These are phyloP conservation scores for Mycosarcoma maydis DNA, from an alignment of 1,284 basidiomycete species.

Conservation along the genomic window DNA sequence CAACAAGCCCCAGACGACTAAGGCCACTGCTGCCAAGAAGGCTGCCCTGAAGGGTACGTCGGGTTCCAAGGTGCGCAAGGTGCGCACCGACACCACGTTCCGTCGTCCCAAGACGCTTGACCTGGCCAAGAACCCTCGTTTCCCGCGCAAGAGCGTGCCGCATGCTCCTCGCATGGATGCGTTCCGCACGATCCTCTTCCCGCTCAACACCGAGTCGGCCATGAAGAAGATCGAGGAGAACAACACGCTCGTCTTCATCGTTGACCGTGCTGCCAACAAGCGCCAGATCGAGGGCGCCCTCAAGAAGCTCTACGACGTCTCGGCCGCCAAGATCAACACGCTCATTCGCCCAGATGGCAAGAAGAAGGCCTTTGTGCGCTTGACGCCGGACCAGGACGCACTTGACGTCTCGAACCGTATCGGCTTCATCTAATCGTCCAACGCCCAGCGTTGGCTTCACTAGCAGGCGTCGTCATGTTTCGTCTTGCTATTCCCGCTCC, in stretches of 20 bases:
- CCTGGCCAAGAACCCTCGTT: conserved; percentile 84
- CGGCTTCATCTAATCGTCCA: conserved; percentile 66
- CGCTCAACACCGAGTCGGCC: conserved; percentile 73
- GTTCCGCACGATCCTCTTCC: conserved; percentile 88
- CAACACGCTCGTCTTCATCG: conserved; percentile 98
- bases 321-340: conserved; percentile 96
- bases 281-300: conserved; percentile 94
- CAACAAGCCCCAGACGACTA: conserved; percentile 66
- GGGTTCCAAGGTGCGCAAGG: conserved; percentile 81
- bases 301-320: conserved; percentile 98
- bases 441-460: no score
- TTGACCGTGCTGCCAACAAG: conserved; percentile 95
- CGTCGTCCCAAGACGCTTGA: conserved; percentile 94
- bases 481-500: no score
- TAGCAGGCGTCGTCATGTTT: no score
- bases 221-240: conserved; percentile 96
- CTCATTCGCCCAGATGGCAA: conserved; percentile 98
- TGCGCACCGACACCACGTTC: conserved; percentile 88
- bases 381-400: conserved; percentile 95
- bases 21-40: conserved; percentile 96
- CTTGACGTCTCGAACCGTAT: conserved; percentile 99
- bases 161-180: conserved; percentile 98
- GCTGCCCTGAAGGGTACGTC: conserved; percentile 89
- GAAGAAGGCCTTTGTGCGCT: conserved; percentile 98
- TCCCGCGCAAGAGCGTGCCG: conserved; percentile 91